Conservation (phyloP, 768 basidiomycete species). For the Hygrophoropsis aurantiaca region DNA sequence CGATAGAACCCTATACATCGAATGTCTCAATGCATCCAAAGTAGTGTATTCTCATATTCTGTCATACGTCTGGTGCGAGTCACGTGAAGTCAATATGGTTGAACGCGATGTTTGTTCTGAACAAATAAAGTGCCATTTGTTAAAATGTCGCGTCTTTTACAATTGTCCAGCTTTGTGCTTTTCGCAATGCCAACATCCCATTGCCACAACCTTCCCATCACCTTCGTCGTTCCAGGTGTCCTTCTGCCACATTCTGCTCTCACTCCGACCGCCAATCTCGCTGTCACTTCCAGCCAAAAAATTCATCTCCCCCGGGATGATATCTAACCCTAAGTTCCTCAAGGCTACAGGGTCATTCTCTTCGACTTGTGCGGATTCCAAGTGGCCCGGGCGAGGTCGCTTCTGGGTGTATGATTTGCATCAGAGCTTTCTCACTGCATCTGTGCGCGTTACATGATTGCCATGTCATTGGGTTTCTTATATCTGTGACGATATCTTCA, state of each 20-base stretch:
- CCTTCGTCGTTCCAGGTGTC: conserved; percentile 53
- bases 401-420: conserved; percentile 18
- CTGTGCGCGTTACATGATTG: too few relatives aligned
- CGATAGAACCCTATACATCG: too few relatives aligned
- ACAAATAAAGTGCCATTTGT: too few relatives aligned
- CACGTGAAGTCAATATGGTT: too few relatives aligned
- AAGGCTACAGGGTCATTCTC: conserved; percentile 31
- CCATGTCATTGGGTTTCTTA: too few relatives aligned
- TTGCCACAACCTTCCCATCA: conserved; percentile 19
- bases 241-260: conserved; percentile 26
- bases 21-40: too few relatives aligned
- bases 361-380: conserved; percentile 21
- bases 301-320: conserved; percentile 48
- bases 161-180: background rate
- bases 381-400: conserved; percentile 20
- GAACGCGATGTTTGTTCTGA: too few relatives aligned
- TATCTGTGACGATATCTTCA: conserved; percentile 40
- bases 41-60: too few relatives aligned
- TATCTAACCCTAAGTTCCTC: conserved; percentile 61
- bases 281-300: conserved; percentile 49
- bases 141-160: background rate
- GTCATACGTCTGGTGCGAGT: too few relatives aligned
- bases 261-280: conserved; percentile 27
- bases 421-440: too few relatives aligned
- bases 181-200: background rate